phyloP scores from a whole-genome alignment of 345 rosid genomes.

The Psidium guajava region DNA sequence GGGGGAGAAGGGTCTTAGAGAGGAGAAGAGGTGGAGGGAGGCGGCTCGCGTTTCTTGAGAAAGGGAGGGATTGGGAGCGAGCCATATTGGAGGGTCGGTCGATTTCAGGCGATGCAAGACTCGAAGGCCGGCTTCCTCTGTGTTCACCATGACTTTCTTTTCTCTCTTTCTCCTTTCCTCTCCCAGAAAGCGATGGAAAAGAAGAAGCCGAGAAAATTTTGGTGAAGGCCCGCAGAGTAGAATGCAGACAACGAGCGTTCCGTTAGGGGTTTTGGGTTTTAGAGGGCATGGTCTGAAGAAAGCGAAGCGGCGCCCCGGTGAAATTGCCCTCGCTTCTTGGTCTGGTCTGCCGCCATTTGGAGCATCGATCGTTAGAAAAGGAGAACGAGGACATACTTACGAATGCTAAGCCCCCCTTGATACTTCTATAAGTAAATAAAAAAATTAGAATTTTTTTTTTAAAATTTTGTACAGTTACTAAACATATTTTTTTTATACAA shows the following conservation, averaged over 20 bases:
- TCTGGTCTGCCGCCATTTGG: background rate
- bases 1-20: constrained; percentile 36
- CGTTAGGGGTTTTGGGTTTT: background rate
- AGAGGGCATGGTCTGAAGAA: background rate
- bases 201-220: background rate
- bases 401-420: no score
- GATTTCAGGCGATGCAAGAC: constrained; percentile 44
- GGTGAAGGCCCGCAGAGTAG: background rate
- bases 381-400: no score
- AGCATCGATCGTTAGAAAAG: no score
- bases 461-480: no score
- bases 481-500: no score
- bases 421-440: no score
- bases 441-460: no score
- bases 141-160: constrained; percentile 12
- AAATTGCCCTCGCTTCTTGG: background rate
- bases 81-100: constrained; percentile 61
- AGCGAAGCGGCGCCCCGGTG: background rate
- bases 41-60: constrained; percentile 46
- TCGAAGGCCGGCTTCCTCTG: constrained; percentile 31
- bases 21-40: constrained; percentile 45
- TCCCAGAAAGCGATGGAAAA: background rate
- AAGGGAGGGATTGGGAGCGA: constrained; percentile 43
- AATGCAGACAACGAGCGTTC: background rate
- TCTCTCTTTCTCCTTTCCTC: background rate